Evolutionary conservation across 192 early-diverging fungal species (phyloP).

Genomic region (Phycomyces nitens): DNA sequence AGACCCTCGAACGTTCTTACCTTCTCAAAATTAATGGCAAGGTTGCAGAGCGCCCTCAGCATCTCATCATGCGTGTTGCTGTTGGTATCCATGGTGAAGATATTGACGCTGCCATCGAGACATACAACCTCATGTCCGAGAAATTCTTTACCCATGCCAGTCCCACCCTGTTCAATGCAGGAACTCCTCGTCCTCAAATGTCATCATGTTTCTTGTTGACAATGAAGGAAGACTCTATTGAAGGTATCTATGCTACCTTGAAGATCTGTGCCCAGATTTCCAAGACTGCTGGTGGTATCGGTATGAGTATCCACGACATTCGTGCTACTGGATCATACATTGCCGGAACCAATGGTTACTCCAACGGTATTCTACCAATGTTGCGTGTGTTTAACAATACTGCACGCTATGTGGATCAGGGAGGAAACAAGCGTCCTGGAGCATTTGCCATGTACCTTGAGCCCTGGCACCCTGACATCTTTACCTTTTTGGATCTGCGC

Average conservation of each 20-base stretch:
- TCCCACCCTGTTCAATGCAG: slow-evolving; percentile 97
- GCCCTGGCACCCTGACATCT: slow-evolving; percentile 98
- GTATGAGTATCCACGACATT: slow-evolving; percentile 96
- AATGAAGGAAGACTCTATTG: slow-evolving; percentile 95
- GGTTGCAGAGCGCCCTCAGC: slow-evolving; percentile 94
- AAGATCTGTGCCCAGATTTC: slow-evolving; percentile 97
- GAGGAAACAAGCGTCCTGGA: slow-evolving; percentile 97
- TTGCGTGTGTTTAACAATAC: slow-evolving; percentile 98
- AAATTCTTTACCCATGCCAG: slow-evolving; percentile 96
- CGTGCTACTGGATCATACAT: slow-evolving; percentile 93
- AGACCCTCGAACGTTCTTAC: slow-evolving; percentile 96
- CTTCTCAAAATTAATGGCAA: slow-evolving; percentile 83
- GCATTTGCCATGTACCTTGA: slow-evolving; percentile 98
- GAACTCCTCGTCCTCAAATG: slow-evolving; percentile 92
- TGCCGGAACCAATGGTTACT: slow-evolving; percentile 95
- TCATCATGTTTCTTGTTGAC: slow-evolving; percentile 94
- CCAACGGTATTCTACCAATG: slow-evolving; percentile 97
- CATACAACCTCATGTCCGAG: slow-evolving; percentile 89
- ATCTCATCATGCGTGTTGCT: slow-evolving; percentile 97
- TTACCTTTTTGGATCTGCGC: slow-evolving; percentile 92
- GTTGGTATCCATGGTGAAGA: slow-evolving; percentile 95
- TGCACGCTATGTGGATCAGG: slow-evolving; percentile 98
- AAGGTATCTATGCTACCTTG: slow-evolving; percentile 97
- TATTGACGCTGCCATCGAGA: slow-evolving; percentile 89
- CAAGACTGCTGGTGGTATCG: slow-evolving; percentile 97